Evolutionary conservation across 129 eudicot species (phyloP), one percentile per base, ranked within the genome.

Genomic region (Saposhnikovia divaricata): DNA sequence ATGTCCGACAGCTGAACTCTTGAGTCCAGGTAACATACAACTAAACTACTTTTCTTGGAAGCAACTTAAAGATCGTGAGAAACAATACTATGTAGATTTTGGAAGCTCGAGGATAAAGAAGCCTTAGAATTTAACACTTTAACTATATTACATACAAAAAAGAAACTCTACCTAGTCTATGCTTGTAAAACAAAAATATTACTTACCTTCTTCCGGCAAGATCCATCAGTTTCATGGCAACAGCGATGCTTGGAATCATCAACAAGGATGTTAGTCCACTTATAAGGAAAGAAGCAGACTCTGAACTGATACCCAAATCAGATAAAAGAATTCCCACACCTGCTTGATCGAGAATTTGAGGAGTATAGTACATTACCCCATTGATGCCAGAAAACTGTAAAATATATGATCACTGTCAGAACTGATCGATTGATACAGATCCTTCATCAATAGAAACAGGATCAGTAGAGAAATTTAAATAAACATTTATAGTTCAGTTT

Each of bases 291-390:
- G 98, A 93, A 37, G 96, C 90, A 34, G 97, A 91, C 37, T 84
- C 97, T 28, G 93, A 83, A 72, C 90, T 79, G 38, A 93, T 79
- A 66, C 98, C 98, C 84, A 93, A 31, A 80, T 83, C 87, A 21
- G 90, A 65, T 66, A 93, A 84, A 77, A 93, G 97, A 81, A 93
- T 70, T 75, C 90, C 95, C 3, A 91, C 98, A 27, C 98, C 98
- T 0, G 97, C 98, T 85, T 93, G 98, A 81, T 90, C 90, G 27
- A 93, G 93, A 84, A 93, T 93, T 86, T 93, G 98, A 81, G 98
- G 98, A 34, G 97, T 93, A 86, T 93, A 93, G 87, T 93, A 93
- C 50, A 91, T 86, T 82, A 93, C 95, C 25, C 95, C 98, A 45
- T 91, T 93, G 57, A 93, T 91, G 37, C 98, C 98, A 81, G 95